Base-by-base conservation (phyloP, 768 basidiomycete species). In the Trametes meyenii region DNA sequence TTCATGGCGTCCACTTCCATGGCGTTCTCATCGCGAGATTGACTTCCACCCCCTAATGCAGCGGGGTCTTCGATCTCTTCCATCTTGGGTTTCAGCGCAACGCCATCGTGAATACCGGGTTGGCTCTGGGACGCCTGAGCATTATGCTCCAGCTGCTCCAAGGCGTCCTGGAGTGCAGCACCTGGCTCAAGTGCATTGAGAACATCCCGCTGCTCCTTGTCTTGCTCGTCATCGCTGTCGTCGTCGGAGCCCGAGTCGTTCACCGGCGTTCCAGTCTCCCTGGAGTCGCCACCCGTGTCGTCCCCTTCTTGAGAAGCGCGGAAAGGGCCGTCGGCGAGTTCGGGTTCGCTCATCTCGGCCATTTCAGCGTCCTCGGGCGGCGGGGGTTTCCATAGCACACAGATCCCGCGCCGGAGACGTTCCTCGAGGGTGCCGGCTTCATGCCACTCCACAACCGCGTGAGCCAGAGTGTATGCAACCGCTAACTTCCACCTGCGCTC, bases 401-500 rank as follows among this genome's bases (percentile, higher is more conserved):
- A 86, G 40, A 88, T 87, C 16, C 92, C 92, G 33, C 82, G 79
- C 3, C 74, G 76, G 2, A 86, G 74, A 42, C 92, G 83, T 61
- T 87, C 85, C 66, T 87, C 87, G 21, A 76, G 76, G n/a, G 80
- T 79, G 12, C 79, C 82, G 23, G 89, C 86, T 53, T 83, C 80
- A 71, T 96, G 93, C 94, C 94, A 99, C 67, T 94, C 89, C 7
- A 92, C 81, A 21, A 94, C 89, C 24, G 92, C 84, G 33, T 85
- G 86, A 0, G 93, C 90, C 29, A 99, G 73, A 60, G 88, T 88
- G 70, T 88, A 89, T 0, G 97, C 96, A 26, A 92, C 71, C 2
- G 88, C 87, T 44, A 90, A 76, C 73, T 98, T 98, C 95, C 95
- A 98, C 67, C 83, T 86, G 42, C 92, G 82, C 70, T 99, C 97